Evolutionary conservation across 208 protist species (phyloP), one percentile per base, ranked within the genome.

Genomic region (Perkinsela sp.): DNA sequence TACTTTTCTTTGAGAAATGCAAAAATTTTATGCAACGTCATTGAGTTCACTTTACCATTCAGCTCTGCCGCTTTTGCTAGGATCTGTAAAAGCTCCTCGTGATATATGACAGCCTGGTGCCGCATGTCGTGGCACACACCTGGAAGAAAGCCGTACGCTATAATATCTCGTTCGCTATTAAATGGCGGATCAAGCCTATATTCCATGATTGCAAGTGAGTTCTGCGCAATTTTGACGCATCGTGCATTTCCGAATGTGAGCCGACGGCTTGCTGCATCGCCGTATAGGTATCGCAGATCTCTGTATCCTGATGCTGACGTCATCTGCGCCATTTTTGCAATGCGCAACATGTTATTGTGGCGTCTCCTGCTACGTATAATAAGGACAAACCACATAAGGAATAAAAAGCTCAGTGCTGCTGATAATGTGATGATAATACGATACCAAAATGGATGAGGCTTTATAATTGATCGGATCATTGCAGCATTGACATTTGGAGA

Each of bases 251-350:
- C 40, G 6, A 22, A 57, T n/a, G 40, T n/a, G 13, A 22, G 13
- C 13, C 40, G 13, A 6, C 22, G 6, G 13, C 22, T 6, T 57
- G 40, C 40, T 6, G 40, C 6, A 57, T 57, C 40, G 40, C 13
- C 22, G 13, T 22, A 22, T n/a, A 57, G 22, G 40, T 57, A 57
- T 22, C 22, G 40, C 40, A 57, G 40, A 57, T 57, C 40, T n/a
- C n/a, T n/a, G 40, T 57, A 22, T 22, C 6, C 6, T 22, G 22
- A 57, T n/a, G 6, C 22, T 6, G 40, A n/a, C 22, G 40, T 6
- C 40, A 57, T 57, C 22, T 57, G 40, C 40, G 40, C 40, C 40
- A 57, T 57, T 57, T 57, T 57, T 22, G 40, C 40, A 57, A 57
- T 57, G 22, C 22, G 6, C 40, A 57, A 57, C 6, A 57, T 57